Evolutionary conservation across 176 grass and related monocot genomes (phyloP), one percentile per base, ranked within the genome.

Genomic region (Bonia amplexicaulis): DNA sequence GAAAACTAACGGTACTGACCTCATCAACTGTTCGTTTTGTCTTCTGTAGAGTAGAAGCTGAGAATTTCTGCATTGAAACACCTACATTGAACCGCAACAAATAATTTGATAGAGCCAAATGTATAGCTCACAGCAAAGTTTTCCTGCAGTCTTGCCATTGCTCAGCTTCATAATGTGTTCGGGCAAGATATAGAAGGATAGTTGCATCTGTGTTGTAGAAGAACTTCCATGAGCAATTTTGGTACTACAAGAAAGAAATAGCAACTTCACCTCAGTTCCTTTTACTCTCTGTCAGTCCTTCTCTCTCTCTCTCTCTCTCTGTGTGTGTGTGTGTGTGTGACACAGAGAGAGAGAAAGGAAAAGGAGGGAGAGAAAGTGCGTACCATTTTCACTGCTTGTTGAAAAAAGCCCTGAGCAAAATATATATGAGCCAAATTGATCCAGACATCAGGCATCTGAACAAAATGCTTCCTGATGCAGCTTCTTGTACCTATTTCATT

Each of bases 111-210:
- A 92, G 95, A 82, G 95, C 92, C 87, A 97, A 80, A 88, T 97
- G 95, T 84, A 97, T 94, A 85, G 95, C 95, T 82, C 95, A 91
- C 66, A 97, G 82, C 53, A 97, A 87, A 76, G 95, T 90, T 77
- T 94, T 97, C 84, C 94, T 94, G 89, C 91, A 97, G 12, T 97
- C 95, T 84, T 97, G 95, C 95, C 95, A 97, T 88, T 93, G 95
- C 73, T 97, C 95, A 82, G 95, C 95, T 69, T 97, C 95, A 71
- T 95, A 97, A 52, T 97, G 91, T 69, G 95, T 91, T 11, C 95
- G 95, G 19, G 95, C 89, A 84, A 97, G 89, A 75, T 97, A 97
- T 73, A 95, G 63, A 68, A 97, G 92, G 77, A 95, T 92, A 59
- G 88, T 90, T 76, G 89, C 92, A 88, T 97, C 95, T 51, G 92